Evolutionary conservation across 805 yeast species (phyloP).

Genomic region (Sporopachydermia lactativora): DNA sequence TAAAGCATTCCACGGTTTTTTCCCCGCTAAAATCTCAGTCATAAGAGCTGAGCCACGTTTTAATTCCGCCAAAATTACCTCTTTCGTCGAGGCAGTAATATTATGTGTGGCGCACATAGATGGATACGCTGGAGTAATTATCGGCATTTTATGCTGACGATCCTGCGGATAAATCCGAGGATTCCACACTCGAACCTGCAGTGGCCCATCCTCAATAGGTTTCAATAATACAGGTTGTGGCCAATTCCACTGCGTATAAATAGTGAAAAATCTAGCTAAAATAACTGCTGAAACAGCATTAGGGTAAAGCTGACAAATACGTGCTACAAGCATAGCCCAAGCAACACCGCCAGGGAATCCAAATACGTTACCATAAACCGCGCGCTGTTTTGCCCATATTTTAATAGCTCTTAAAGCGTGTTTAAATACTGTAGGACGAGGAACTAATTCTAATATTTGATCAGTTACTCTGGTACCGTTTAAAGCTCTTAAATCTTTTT

Average conservation of each 20-base stretch:
- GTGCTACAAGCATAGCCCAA: conserved; percentile 99
- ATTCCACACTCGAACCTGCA: conserved; percentile 95
- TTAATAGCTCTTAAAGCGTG: conserved; percentile 88
- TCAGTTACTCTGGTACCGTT: conserved; percentile 98
- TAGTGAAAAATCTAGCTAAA: conserved; percentile 78
- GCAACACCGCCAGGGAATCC: conserved; percentile 99
- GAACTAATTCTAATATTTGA: conserved; percentile 78
- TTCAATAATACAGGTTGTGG: conserved; percentile 93
- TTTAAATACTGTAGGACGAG: conserved; percentile 84
- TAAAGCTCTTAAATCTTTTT: conserved; percentile 74
- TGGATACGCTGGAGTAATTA: conserved; percentile 95
- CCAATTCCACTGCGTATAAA: conserved; percentile 89
- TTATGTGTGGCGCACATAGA: conserved; percentile 99
- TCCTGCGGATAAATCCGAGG: conserved; percentile 85
- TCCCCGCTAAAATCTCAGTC: conserved; percentile 50
- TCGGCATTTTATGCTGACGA: conserved; percentile 89
- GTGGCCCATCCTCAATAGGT: conserved; percentile 92
- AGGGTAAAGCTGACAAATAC: conserved; percentile 93
- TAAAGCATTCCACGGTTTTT: conserved; percentile 58
- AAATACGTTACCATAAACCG: conserved; percentile 85
- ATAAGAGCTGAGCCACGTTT: conserved; percentile 60
- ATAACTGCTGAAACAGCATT: conserved; percentile 90
- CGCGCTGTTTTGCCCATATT: conserved; percentile 93
- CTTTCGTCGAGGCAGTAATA: conserved; percentile 78
- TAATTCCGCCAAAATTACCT: conserved; percentile 67